phyloP scores from a whole-genome alignment of 169 alveolate species.

The Eimeria maxima region DNA sequence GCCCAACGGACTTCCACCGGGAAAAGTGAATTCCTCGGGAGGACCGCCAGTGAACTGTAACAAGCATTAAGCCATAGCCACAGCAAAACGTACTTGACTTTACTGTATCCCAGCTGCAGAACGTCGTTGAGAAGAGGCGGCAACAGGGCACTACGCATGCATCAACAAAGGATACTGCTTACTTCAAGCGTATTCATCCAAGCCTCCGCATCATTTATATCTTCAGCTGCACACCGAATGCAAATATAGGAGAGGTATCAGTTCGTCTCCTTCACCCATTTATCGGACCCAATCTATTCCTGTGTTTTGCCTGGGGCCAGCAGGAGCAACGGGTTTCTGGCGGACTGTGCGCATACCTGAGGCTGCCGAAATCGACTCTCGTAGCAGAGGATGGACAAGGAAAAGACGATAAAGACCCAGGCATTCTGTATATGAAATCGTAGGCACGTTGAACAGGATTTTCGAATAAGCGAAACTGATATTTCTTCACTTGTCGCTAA shows the following conservation, averaged over 20 bases:
- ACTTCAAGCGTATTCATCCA: slow-evolving; percentile 13
- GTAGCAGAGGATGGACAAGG: slow-evolving; percentile 21
- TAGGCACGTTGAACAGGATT: neutral
- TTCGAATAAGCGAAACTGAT: too few relatives aligned
- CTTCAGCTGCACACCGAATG: neutral
- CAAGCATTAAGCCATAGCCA: neutral
- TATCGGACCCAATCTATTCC: too few relatives aligned
- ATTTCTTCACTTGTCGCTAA: too few relatives aligned
- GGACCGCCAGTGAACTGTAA: slow-evolving; percentile 1
- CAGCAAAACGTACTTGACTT: neutral
- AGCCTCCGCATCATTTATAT: neutral
- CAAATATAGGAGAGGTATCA: neutral
- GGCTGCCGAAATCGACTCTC: slow-evolving; percentile 17
- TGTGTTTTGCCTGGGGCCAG: neutral
- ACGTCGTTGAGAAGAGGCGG: neutral
- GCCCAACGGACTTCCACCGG: slow-evolving; percentile 6
- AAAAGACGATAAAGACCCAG: neutral
- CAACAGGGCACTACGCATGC: too few relatives aligned
- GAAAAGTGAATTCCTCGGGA: neutral
- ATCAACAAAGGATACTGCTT: neutral
- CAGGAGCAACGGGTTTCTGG: neutral
- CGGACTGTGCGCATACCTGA: neutral
- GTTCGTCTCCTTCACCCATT: neutral
- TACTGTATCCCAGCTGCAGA: neutral
- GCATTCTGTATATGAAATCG: slow-evolving; percentile 8